Evolutionary conservation across 495 filamentous ascomycete genomes (phyloP).

Genomic region (Filosporella fistucella): DNA sequence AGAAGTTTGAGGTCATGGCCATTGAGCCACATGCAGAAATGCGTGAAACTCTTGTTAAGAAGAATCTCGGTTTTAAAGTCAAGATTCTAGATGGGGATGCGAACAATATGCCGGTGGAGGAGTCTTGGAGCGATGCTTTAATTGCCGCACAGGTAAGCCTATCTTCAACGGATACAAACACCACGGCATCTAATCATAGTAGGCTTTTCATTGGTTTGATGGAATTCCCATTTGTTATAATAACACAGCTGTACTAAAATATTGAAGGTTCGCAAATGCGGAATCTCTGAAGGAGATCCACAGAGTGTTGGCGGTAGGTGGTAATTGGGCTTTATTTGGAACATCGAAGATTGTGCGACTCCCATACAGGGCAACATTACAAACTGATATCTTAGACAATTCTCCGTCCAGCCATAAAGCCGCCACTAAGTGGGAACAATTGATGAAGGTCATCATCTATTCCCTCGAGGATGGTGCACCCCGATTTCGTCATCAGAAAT

Average conservation of each 20-base stretch:
- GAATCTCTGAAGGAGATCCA: conserved; percentile 53
- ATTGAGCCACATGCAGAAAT: conserved; percentile 60
- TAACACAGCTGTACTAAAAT: neutral
- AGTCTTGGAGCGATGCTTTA: conserved; percentile 55
- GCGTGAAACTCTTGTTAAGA: conserved; percentile 48
- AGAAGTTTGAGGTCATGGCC: conserved; percentile 51
- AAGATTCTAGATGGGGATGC: conserved; percentile 49
- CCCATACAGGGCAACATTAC: neutral
- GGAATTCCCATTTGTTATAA: neutral
- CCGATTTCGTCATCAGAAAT: conserved; percentile 52
- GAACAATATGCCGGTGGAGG: conserved; percentile 43
- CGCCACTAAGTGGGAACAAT: conserved; percentile 47
- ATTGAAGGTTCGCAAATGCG: conserved; percentile 53
- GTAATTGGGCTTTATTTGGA: conserved; percentile 60
- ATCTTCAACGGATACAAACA: neutral
- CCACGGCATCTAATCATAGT: conserved; percentile 10
- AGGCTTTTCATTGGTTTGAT: conserved; percentile 58
- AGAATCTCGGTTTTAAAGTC: conserved; percentile 41
- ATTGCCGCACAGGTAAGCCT: conserved; percentile 58
- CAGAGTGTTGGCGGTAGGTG: conserved; percentile 46
- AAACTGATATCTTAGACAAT: conserved; percentile 30
- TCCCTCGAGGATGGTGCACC: conserved; percentile 43
- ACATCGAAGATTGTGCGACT: conserved; percentile 57
- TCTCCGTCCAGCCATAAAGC: conserved; percentile 38
- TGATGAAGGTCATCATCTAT: conserved; percentile 46